Evolutionary conservation across 768 basidiomycete species (phyloP).

Genomic region (Auriculariales sp.): DNA sequence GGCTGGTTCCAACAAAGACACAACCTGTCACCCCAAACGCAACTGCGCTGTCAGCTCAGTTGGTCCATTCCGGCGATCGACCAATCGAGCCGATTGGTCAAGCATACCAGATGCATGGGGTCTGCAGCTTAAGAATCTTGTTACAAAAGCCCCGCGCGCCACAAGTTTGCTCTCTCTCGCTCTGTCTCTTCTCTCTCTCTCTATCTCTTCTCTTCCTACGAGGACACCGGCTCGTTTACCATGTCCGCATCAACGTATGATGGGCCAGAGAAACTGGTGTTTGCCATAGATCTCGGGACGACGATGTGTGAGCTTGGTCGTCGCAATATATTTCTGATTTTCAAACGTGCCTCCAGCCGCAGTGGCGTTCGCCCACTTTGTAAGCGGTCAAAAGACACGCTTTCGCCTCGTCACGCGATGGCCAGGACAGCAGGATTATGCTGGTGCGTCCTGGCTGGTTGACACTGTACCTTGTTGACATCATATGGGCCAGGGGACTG

Average conservation of each 20-base stretch:
- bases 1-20: too few species aligned
- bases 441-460: not conserved
- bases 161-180: too few species aligned
- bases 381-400: not conserved
- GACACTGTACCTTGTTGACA: not conserved
- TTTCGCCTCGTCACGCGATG: not conserved
- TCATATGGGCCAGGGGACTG: not conserved
- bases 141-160: too few species aligned
- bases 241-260: not conserved
- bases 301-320: not conserved
- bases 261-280: not conserved
- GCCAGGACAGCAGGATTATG: not conserved
- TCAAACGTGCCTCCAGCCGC: not conserved
- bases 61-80: too few species aligned
- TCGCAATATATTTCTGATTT: not conserved
- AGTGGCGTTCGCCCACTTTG: not conserved
- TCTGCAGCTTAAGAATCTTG: too few species aligned
- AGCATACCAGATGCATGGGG: too few species aligned
- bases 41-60: too few species aligned
- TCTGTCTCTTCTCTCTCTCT: too few species aligned
- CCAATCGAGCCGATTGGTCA: too few species aligned
- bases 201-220: too few species aligned
- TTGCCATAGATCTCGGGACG: not conserved
- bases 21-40: too few species aligned
- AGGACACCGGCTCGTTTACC: too few species aligned